Evolutionary conservation across 331 rosid genomes (phyloP).

Genomic region (Saraca asoca): DNA sequence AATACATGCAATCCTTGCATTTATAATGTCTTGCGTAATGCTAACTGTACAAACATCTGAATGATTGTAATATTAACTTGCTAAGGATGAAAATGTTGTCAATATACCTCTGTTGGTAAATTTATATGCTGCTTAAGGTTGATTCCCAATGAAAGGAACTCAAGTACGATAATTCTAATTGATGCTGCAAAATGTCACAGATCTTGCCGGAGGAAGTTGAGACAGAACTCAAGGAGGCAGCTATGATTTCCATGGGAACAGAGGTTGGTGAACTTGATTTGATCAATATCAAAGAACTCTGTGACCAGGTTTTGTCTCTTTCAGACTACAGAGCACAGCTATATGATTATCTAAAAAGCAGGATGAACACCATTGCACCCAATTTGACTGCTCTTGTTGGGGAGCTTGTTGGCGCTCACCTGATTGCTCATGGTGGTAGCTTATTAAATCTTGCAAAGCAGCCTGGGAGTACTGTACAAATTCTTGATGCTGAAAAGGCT

Average conservation of each 20-base stretch:
- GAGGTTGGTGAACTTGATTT: constrained; percentile 93
- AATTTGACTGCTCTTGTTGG: constrained; percentile 94
- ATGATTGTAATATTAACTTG: background rate
- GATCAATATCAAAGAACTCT: constrained; percentile 73
- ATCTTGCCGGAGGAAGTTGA: constrained; percentile 83
- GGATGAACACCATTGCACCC: constrained; percentile 98
- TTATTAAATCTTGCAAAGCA: constrained; percentile 91
- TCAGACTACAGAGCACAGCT: constrained; percentile 92
- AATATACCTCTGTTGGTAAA: too few species aligned
- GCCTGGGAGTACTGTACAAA: constrained; percentile 96
- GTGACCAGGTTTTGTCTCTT: constrained; percentile 92
- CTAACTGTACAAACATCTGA: too few species aligned
- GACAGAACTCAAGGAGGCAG: constrained; percentile 74
- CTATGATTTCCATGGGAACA: constrained; percentile 93
- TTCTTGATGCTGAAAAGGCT: constrained; percentile 97
- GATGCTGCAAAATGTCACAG: constrained; percentile 40
- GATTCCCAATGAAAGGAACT: too few species aligned
- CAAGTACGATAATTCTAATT: too few species aligned
- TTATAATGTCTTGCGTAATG: background rate
- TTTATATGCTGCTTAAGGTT: too few species aligned
- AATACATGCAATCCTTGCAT: background rate
- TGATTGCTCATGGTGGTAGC: constrained; percentile 95
- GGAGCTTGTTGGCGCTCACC: constrained; percentile 98
- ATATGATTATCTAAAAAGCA: constrained; percentile 78
- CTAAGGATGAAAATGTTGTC: background rate